Percentiles rank a stretch among this genome's conserved stretches.
phyloP scores from a whole-genome alignment of 306 rosid species.

The Quercus suber region DNA sequence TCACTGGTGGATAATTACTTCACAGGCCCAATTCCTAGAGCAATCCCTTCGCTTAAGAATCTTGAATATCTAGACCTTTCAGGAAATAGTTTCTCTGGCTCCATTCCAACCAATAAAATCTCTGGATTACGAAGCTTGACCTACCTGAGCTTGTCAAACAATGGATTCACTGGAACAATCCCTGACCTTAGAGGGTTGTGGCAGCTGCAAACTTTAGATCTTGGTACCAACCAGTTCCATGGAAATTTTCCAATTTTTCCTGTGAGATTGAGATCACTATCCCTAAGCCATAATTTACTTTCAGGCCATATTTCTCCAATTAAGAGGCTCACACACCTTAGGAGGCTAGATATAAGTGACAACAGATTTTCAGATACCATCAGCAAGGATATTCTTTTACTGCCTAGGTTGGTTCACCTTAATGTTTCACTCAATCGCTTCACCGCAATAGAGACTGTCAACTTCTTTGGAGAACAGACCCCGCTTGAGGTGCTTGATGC shows the following conservation, averaged over 20 bases:
- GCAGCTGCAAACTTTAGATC: conserved; percentile 33
- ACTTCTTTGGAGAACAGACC: conserved; percentile 6
- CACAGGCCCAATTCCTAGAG: conserved; percentile 33
- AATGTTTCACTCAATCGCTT: conserved; percentile 43
- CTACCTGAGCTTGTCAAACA: conserved; percentile 36
- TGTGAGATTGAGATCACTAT: conserved; percentile 24
- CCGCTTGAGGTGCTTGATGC: conserved; percentile 41
- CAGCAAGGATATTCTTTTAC: conserved; percentile 21
- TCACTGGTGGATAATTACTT: conserved; percentile 38
- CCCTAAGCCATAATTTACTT: conserved; percentile 27
- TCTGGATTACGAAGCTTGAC: conserved; percentile 27
- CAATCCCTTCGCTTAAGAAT: conserved; percentile 17
- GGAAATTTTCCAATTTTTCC: conserved; percentile 39
- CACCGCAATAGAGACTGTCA: conserved; percentile 16
- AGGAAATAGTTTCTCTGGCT: conserved; percentile 33
- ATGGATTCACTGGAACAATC: conserved; percentile 34
- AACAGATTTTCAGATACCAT: conserved; percentile 38
- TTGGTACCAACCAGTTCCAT: conserved; percentile 35
- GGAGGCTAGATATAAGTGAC: conserved; percentile 35
- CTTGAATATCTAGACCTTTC: conserved; percentile 36
- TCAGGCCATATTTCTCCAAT: conserved; percentile 30
- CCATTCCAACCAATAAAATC: conserved; percentile 13
- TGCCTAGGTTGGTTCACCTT: conserved; percentile 20
- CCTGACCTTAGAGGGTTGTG: conserved; percentile 41
- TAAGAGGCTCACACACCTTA: conserved; percentile 13